Conservation (phyloP, 192 early-diverging fungal genomes). For the Coemansia sp. region DNA sequence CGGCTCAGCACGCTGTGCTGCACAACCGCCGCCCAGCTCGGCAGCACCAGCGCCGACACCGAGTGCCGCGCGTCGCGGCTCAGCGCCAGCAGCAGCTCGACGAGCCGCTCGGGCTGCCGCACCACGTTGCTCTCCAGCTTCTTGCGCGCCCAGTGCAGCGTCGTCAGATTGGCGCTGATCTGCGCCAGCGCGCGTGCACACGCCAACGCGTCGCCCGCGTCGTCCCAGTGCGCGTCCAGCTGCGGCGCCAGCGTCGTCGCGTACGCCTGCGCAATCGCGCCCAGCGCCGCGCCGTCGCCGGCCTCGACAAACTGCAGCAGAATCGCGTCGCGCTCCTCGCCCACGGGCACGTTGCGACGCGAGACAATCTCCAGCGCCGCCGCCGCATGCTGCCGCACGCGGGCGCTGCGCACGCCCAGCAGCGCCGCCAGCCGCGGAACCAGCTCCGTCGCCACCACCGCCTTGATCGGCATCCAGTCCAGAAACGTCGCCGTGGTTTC, state of each 20-base stretch:
- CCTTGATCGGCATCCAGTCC: conserved; percentile 41
- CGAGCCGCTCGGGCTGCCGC: conserved; percentile 2
- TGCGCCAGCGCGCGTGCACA: conserved; percentile 14
- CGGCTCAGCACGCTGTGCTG: conserved; percentile 16
- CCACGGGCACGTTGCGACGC: conserved; percentile 10
- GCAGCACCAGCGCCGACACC: conserved; percentile 23
- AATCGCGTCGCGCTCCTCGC: conserved; percentile 35
- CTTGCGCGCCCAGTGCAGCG: conserved; percentile 44
- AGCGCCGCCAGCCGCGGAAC: conserved; percentile 13
- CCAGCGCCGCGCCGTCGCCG: neutral
- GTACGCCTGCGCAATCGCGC: conserved; percentile 15
- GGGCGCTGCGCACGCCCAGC: conserved; percentile 15
- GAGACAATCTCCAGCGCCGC: conserved; percentile 28
- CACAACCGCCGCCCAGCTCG: conserved; percentile 26
- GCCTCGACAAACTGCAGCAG: conserved; percentile 29
- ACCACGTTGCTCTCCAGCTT: conserved; percentile 12
- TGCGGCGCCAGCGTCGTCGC: conserved; percentile 5
- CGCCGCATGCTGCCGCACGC: conserved; percentile 13
- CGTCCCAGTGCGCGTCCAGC: conserved; percentile 11
- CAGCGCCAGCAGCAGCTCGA: conserved; percentile 32
- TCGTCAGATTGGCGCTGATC: conserved; percentile 10
- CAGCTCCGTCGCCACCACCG: conserved; percentile 16
- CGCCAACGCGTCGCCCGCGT: conserved; percentile 23
- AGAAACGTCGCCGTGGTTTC: conserved; percentile 23
- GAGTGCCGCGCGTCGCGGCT: conserved; percentile 22